These are phyloP conservation scores for Candida taoyuanica DNA, from an alignment of 805 yeast species.

Conservation along the genomic window DNA sequence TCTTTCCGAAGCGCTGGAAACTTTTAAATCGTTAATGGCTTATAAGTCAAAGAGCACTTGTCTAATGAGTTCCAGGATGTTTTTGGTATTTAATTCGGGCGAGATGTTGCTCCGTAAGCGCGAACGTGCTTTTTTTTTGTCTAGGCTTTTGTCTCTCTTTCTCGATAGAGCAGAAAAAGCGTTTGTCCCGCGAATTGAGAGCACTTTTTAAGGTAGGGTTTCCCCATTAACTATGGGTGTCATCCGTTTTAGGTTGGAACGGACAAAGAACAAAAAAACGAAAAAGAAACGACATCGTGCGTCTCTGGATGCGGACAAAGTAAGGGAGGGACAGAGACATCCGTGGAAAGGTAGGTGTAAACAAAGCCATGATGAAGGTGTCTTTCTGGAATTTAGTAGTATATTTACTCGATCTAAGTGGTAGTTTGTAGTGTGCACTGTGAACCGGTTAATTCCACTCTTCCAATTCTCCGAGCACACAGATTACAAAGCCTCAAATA, in stretches of 20 bases:
- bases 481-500: too few species aligned
- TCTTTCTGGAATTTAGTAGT: too few species aligned
- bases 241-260: neutral
- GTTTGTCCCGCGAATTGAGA: neutral
- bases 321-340: too few species aligned
- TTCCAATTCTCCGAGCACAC: too few species aligned
- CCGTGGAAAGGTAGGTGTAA: too few species aligned
- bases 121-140: conserved; percentile 1
- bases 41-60: neutral
- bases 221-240: neutral
- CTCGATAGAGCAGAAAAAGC: neutral
- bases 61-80: neutral
- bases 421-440: too few species aligned
- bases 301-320: too few species aligned
- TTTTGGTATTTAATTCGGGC: neutral
- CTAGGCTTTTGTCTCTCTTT: neutral
- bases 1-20: too few species aligned
- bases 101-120: neutral
- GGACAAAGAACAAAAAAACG: neutral
- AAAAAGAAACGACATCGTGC: conserved; percentile 1
- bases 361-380: too few species aligned
- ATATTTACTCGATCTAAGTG: too few species aligned
- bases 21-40: neutral
- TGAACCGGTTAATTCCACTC: too few species aligned
- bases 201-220: neutral